A percentile compares a stretch with the other conserved stretches of the same genome.
phyloP scores from a whole-genome alignment of 2,329 filamentous ascomycete genomes.

The Zymoseptoria pseudotritici region DNA sequence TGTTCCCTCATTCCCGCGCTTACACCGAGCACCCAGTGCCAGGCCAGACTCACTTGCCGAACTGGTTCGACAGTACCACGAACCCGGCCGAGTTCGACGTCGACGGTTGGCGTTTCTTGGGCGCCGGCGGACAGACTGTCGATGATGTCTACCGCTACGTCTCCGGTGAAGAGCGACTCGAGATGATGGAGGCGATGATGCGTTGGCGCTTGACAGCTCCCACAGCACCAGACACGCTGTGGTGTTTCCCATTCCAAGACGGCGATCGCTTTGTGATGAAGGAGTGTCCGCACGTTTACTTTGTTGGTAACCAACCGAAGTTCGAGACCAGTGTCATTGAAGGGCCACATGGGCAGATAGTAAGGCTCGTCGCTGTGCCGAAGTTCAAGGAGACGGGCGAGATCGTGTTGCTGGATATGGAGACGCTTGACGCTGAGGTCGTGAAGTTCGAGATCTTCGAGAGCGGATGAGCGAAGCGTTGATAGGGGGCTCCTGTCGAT shows the following conservation, averaged over 20 bases:
- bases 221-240: slow-evolving; percentile 90
- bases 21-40: slow-evolving; percentile 48
- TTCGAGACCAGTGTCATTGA: slow-evolving; percentile 55
- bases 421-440: slow-evolving; percentile 71
- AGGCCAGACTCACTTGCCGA: slow-evolving; percentile 26
- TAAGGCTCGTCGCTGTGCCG: slow-evolving; percentile 76
- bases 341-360: slow-evolving; percentile 52
- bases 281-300: slow-evolving; percentile 81
- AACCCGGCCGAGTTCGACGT: slow-evolving; percentile 91
- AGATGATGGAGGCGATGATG: slow-evolving; percentile 91
- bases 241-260: slow-evolving; percentile 94
- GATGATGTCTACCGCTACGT: slow-evolving; percentile 93
- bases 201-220: slow-evolving; percentile 87
- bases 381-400: slow-evolving; percentile 71
- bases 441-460: slow-evolving; percentile 50
- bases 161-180: slow-evolving; percentile 60
- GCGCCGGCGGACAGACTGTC: slow-evolving; percentile 84
- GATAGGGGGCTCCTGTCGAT: neutral
- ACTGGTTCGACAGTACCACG: slow-evolving; percentile 82
- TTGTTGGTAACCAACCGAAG: slow-evolving; percentile 56
- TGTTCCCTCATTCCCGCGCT: slow-evolving; percentile 70
- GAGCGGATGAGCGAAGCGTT: neutral
- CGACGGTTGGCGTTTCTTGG: slow-evolving; percentile 81
- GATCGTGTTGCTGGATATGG: slow-evolving; percentile 74
- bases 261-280: slow-evolving; percentile 84